These are phyloP conservation scores for barrel medic (Medicago truncatula) DNA, from an alignment of 306 rosid species.

Conservation along the genomic window DNA sequence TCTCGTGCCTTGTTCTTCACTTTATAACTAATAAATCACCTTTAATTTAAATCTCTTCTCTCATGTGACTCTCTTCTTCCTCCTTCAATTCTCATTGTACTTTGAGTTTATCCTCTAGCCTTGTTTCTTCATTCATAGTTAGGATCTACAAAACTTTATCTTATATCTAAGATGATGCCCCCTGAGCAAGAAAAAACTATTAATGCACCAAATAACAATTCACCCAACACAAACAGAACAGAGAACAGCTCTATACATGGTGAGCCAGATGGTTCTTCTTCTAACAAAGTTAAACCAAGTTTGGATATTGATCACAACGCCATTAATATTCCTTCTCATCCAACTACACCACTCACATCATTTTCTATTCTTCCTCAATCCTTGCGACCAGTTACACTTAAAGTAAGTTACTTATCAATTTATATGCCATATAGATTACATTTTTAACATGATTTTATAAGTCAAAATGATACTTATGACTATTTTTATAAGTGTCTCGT, in stretches of 20 bases:
- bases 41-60: conserved; percentile 21
- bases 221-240: conserved; percentile 45
- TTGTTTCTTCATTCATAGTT: neutral
- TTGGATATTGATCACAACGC: conserved; percentile 39
- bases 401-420: conserved; percentile 39
- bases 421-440: too few relatives aligned
- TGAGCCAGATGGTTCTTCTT: conserved; percentile 46
- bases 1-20: conserved; percentile 46
- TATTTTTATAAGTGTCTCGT: too few relatives aligned
- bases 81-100: conserved; percentile 5
- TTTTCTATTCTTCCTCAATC: conserved; percentile 62
- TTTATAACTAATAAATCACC: conserved; percentile 1
- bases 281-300: conserved; percentile 38
- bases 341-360: conserved; percentile 35
- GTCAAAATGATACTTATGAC: neutral
- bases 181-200: conserved; percentile 71
- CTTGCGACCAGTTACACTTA: conserved; percentile 69
- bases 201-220: conserved; percentile 44
- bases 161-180: conserved; percentile 65
- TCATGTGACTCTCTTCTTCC: conserved; percentile 38
- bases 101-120: neutral
- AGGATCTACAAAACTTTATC: neutral
- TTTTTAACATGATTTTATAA: too few relatives aligned
- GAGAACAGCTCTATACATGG: conserved; percentile 57
- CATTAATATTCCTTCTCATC: conserved; percentile 35